Evolutionary conservation across 2,329 filamentous ascomycete genomes (phyloP), one percentile per base, ranked within the genome.

Genomic region (Penicillium sp.): DNA sequence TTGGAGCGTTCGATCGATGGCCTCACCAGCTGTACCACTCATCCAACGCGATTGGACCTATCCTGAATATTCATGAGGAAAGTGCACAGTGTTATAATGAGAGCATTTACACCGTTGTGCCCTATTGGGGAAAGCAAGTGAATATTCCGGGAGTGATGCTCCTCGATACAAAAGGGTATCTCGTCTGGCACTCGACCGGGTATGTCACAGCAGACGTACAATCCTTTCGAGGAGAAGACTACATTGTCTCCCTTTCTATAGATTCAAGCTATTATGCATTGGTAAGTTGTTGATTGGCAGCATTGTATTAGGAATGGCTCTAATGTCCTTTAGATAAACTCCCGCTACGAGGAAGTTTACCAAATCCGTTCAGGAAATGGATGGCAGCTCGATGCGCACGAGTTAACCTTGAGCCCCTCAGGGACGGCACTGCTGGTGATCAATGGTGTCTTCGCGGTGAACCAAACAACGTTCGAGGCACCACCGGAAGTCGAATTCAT

Each of bases 191-290:
- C 59, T 64, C 64, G 33, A 55, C 60, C 9, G 63, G 63, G 9
- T 67, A 58, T 59, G 51, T 38, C 17, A 48, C 51, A 29, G 67
- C 60, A 4, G 61, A 59, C 12, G 64, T 68, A 7, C 66, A 71
- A 41, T 65, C 69, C n/a, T 70, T 69, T 31, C 64, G 59, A 21
- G 62, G 70, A 6, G 67, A 71, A 19, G 56, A 56, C 12, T 70
- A 69, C 29, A 52, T 58, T 12, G 69, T 53, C 8, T 43, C 50
- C 8, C 50, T 63, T 6, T 54, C 66, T 13, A 59, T 64, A 23
- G 70, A 62, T 42, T 42, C 71, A 31, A 70, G 65, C 0, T 71
- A 68, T 23, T 72, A 69, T 33, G 70, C 62, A 65, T 42, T 71
- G 63, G 68, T 70, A 53, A 38, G 58, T 46, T 37, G 31, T 1